Conservation (phyloP, 305 asterid species). For the Solanum aculeatissimum region DNA sequence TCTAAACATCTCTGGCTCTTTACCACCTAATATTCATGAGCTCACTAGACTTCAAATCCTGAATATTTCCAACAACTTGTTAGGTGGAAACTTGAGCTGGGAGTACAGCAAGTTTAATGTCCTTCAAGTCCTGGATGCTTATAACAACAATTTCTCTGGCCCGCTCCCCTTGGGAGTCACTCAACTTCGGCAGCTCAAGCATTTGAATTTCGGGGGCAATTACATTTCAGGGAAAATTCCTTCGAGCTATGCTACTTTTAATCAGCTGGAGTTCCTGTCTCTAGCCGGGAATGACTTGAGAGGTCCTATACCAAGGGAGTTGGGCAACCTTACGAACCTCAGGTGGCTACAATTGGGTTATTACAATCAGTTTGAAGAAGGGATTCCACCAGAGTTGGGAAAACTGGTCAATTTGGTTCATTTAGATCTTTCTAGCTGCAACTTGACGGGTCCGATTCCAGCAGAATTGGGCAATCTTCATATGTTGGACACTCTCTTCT, state of each 20-base stretch:
- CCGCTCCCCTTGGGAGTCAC: conserved; percentile 29
- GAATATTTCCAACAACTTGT: conserved; percentile 45
- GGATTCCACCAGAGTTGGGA: conserved; percentile 41
- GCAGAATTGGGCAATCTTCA: conserved; percentile 34
- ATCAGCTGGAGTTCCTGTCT: conserved; percentile 32
- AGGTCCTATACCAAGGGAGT: conserved; percentile 38
- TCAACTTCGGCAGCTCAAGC: conserved; percentile 27
- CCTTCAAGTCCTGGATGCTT: conserved; percentile 35
- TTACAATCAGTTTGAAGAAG: conserved; percentile 43
- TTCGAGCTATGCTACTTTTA: conserved; percentile 24
- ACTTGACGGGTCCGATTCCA: conserved; percentile 45
- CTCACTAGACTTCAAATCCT: conserved; percentile 26
- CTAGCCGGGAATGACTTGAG: conserved; percentile 50
- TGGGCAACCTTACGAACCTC: conserved; percentile 35
- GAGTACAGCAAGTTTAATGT: conserved; percentile 14
- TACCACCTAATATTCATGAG: conserved; percentile 28
- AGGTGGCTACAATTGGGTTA: conserved; percentile 50
- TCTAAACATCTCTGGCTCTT: conserved; percentile 37
- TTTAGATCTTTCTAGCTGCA: conserved; percentile 49
- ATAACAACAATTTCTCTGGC: conserved; percentile 48
- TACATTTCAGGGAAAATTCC: conserved; percentile 39
- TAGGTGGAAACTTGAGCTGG: conserved; percentile 27
- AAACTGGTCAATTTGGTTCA: conserved; percentile 26
- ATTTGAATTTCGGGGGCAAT: conserved; percentile 52
- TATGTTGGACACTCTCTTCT: conserved; percentile 44